phyloP scores from a whole-genome alignment of 805 yeast species.

The Priceomyces carsonii region DNA sequence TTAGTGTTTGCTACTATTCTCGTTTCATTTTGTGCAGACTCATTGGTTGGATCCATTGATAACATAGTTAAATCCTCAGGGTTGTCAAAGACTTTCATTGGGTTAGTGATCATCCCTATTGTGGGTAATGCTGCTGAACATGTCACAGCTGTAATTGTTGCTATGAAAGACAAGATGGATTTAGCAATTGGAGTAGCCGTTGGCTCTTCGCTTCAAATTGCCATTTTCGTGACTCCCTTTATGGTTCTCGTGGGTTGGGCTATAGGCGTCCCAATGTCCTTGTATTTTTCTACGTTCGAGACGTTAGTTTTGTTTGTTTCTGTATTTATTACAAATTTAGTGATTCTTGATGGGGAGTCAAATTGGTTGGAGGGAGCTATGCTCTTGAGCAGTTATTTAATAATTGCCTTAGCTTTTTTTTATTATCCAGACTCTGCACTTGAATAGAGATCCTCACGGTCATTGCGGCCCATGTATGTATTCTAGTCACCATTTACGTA shows the following conservation, averaged over 20 bases:
- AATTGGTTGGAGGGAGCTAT: conserved; percentile 97
- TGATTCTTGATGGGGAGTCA: conserved; percentile 90
- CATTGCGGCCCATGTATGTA: too few relatives aligned
- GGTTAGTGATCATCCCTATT: conserved; percentile 89
- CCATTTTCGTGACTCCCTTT: conserved; percentile 93
- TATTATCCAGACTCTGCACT: conserved; percentile 67
- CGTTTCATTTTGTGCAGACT: conserved; percentile 91
- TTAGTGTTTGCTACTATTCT: conserved; percentile 68
- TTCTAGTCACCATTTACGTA: too few relatives aligned
- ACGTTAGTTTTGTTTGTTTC: conserved; percentile 89
- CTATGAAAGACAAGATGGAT: conserved; percentile 96
- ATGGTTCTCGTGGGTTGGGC: conserved; percentile 94
- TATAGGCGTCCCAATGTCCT: conserved; percentile 86
- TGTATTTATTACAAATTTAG: conserved; percentile 82
- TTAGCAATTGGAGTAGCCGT: conserved; percentile 95
- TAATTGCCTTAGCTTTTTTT: conserved; percentile 87
- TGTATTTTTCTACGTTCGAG: conserved; percentile 90
- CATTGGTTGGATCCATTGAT: conserved; percentile 90
- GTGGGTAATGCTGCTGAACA: conserved; percentile 99
- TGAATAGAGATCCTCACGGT: conserved; percentile 7
- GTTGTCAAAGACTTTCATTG: conserved; percentile 91
- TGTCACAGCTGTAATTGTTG: conserved; percentile 94
- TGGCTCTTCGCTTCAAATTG: conserved; percentile 94
- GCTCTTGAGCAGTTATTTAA: conserved; percentile 82
- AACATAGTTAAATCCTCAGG: conserved; percentile 82